Base-by-base conservation (phyloP, 108 stramenopile species). In the Cyclotella sp. region DNA sequence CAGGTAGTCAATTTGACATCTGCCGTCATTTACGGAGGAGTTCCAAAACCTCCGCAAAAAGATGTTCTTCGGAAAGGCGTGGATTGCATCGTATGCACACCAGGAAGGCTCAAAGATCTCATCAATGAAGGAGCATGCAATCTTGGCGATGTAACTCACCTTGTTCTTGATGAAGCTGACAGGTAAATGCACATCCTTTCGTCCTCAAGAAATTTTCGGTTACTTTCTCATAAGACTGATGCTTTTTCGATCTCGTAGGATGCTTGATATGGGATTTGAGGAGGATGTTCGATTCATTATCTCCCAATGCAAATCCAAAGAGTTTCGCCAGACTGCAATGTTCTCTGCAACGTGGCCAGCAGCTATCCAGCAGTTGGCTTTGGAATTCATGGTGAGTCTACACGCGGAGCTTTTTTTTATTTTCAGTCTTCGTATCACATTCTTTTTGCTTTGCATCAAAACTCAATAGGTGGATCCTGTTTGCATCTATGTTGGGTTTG, bases 261-360 rank as follows among this genome's bases (percentile, higher is more conserved):
- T 80, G 83, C 52, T 86, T 9, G 87, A 91, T 54, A 89, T 88
- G 85, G 88, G 90, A 16, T 91, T 90, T 68, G 87, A 86, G 64
- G 85, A 93, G 59, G 90, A 94, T 78, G 90, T 96, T 6, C 85
- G 91, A 10, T 86, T 61, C 55, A 96, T 96, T 64, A 93, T 95
- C 55, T 84, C 84, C 14, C 27, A 89, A 19, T 92, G 91, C 72
- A 62, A 76, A 51, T 55, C 78, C 15, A 84, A 88, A 30, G 85
- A 91, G 61, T 63, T 74, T 41, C 87, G 98, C 15, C 97, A 97
- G 78, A 97, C 97, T 44, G 94, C 93, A 65, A 98, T 99, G 98
- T 99, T 98, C 83, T 93, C 91, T 10, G 99, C 99, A 18, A 99
- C 99, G 15, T 99, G 99, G 99, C 99, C 99, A 11, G 89, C 93